These are phyloP conservation scores for Scedosporium boydii DNA, from an alignment of 2,329 filamentous ascomycete genomes.

Conservation along the genomic window DNA sequence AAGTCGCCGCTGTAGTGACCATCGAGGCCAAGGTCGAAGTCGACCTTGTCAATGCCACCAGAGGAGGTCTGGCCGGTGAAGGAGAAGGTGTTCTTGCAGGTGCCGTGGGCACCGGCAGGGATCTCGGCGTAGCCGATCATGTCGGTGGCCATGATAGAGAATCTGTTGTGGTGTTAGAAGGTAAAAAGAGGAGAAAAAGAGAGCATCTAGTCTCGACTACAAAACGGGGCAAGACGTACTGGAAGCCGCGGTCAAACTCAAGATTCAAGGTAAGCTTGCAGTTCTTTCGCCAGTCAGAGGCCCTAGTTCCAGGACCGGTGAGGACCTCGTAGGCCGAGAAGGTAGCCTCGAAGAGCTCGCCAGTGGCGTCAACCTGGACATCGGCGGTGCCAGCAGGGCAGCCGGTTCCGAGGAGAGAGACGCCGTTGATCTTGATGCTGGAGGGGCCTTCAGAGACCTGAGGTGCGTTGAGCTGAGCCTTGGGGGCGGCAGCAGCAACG, in stretches of 20 bases:
- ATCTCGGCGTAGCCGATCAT: slow-evolving; percentile 18
- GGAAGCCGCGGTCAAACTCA: slow-evolving; percentile 16
- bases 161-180: slow-evolving; percentile 8
- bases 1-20: slow-evolving; percentile 15
- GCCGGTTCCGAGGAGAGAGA: slow-evolving; percentile 16
- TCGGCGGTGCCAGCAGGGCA: slow-evolving; percentile 15
- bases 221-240: slow-evolving; percentile 10
- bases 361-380: slow-evolving; percentile 15
- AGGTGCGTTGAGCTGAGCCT: slow-evolving; percentile 34
- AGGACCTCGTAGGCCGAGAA: slow-evolving; percentile 16
- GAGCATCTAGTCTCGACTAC: not conserved
- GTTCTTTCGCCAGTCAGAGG: slow-evolving; percentile 17
- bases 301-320: slow-evolving; percentile 13
- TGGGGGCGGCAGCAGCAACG: slow-evolving; percentile 14
- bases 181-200: not conserved
- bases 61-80: slow-evolving; percentile 14
- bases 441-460: slow-evolving; percentile 32
- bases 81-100: slow-evolving; percentile 17
- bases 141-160: slow-evolving; percentile 16
- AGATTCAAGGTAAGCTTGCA: slow-evolving; percentile 18
- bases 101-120: slow-evolving; percentile 12
- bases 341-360: slow-evolving; percentile 16
- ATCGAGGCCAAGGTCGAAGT: slow-evolving; percentile 11
- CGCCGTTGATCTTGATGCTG: slow-evolving; percentile 16
- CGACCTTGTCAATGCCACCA: slow-evolving; percentile 11